A percentile compares a stretch with the other conserved stretches of the same genome.
Evolutionary conservation across 352 stramenopile species (phyloP).

Genomic region (Pythium oligandrum): DNA sequence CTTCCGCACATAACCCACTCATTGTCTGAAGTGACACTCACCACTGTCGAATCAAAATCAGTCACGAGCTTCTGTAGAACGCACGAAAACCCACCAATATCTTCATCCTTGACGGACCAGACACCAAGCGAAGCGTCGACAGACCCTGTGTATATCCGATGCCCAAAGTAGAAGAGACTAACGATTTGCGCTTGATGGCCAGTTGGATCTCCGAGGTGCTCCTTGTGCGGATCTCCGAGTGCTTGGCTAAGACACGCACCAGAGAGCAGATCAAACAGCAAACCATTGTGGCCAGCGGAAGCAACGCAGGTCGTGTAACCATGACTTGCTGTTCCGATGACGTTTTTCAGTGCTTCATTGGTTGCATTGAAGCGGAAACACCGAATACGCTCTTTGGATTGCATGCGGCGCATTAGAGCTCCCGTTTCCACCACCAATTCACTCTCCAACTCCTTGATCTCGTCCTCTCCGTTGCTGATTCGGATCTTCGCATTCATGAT

Average conservation of each 20-base stretch:
- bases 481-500: conserved; percentile 61
- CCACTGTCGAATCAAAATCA: conserved; percentile 70
- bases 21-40: conserved; percentile 54
- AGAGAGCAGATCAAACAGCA: conserved; percentile 63
- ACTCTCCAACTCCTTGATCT: conserved; percentile 60
- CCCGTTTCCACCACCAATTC: conserved; percentile 67
- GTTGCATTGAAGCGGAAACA: conserved; percentile 74
- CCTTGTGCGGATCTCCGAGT: conserved; percentile 50
- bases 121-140: conserved; percentile 59
- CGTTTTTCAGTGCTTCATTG: conserved; percentile 68
- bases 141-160: conserved; percentile 64
- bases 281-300: conserved; percentile 33
- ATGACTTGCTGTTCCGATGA: conserved; percentile 64
- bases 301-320: conserved; percentile 58
- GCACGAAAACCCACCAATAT: conserved; percentile 44
- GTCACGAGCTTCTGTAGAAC: conserved; percentile 41
- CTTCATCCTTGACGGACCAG: conserved; percentile 57
- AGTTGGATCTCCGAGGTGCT: conserved; percentile 56
- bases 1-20: conserved; percentile 52
- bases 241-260: conserved; percentile 60
- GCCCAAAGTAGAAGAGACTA: conserved; percentile 50
- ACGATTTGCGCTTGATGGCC: conserved; percentile 70
- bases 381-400: conserved; percentile 53
- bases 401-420: conserved; percentile 63
- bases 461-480: conserved; percentile 60